Base-by-base conservation (phyloP, 1,284 basidiomycete genomes). In the Ceratobasidium sp. region DNA sequence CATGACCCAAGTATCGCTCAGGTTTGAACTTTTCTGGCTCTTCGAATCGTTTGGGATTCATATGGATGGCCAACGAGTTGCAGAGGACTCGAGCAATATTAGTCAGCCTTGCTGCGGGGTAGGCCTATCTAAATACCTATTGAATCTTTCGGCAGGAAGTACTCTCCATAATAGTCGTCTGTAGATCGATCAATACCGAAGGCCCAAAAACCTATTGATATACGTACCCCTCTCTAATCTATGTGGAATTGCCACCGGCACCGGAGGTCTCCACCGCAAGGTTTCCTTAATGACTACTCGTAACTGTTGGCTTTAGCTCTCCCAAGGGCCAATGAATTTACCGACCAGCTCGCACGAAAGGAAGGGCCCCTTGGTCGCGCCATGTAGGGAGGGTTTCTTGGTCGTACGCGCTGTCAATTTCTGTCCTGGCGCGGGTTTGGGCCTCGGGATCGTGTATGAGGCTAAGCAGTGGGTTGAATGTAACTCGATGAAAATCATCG, bases 1-100 rank as follows among this genome's bases (percentile, higher is more conserved):
- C 80, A 64, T 90, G 86, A 75, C 94, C 90, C 57, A 98, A 83
- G 94, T 95, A 99, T 73, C 96, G 90, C 78, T 98, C 96, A 7
- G 96, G 97, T 32, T 82, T 75, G 79, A 98, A 90, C 71, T 81
- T 78, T 42, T 96, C 93, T 1, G 96, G 94, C 67, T 96, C 86
- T 34, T 93, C 92, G 83, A 92, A 99, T 65, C 94, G 87, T 50
- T 84, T 82, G 22, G 91, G 86, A 79, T 99, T 45, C 1, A 27
- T 27, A 15, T 67, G 64, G 25, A 67, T 32, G 3, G 38, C 50
- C 34, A 22, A 67, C 5, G 31, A 12, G 38, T 25, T 43, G 20
- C 64, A 67, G 2, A 67, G 17, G 17, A 67, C 64, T 67, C 22
- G 10, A 17, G 7, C 1, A 27, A 17, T 13, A 17, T 8, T 10